A percentile compares a stretch with the other conserved stretches of the same genome.
These are phyloP conservation scores for Ilex aquifolium DNA, from an alignment of 257 asterid species.

Conservation along the genomic window DNA sequence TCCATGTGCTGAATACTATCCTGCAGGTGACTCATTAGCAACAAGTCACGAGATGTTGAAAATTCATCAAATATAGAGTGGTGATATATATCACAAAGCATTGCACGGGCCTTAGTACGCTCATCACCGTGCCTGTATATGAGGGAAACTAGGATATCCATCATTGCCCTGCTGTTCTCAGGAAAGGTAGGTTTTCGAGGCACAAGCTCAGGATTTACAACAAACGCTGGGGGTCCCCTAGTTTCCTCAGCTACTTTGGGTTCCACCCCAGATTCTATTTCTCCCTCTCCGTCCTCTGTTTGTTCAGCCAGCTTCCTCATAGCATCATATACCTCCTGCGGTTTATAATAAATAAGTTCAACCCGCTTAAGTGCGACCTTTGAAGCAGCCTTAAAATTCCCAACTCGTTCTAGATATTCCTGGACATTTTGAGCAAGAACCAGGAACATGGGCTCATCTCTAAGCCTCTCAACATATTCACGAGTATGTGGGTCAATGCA, in stretches of 20 bases:
- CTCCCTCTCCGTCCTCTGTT: constrained; percentile 32
- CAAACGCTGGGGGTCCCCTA: constrained; percentile 61
- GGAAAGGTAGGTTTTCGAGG: constrained; percentile 83
- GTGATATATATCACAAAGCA: constrained; percentile 96
- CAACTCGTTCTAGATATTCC: constrained; percentile 57
- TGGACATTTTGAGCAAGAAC: constrained; percentile 91
- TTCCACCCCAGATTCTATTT: constrained; percentile 51
- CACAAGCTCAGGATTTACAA: constrained; percentile 71
- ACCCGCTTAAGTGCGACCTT: constrained; percentile 94
- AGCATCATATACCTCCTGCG: constrained; percentile 91
- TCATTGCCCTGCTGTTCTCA: constrained; percentile 72
- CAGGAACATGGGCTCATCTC: constrained; percentile 74
- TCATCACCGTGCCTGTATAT: constrained; percentile 86
- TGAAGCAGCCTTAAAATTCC: constrained; percentile 80
- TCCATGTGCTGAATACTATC: constrained; percentile 96
- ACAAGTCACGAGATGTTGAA: constrained; percentile 70
- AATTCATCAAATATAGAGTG: constrained; percentile 85
- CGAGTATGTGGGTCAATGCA: constrained; percentile 96
- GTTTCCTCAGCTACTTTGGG: constrained; percentile 47
- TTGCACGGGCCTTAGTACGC: constrained; percentile 93
- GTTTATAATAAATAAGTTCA: constrained; percentile 85
- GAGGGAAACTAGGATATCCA: constrained; percentile 77
- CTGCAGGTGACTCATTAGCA: constrained; percentile 97
- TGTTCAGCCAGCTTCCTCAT: constrained; percentile 87
- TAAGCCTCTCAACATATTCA: constrained; percentile 87